Evolutionary conservation across 306 rosid species (phyloP).

Genomic region (Acacia melanoxylon): DNA sequence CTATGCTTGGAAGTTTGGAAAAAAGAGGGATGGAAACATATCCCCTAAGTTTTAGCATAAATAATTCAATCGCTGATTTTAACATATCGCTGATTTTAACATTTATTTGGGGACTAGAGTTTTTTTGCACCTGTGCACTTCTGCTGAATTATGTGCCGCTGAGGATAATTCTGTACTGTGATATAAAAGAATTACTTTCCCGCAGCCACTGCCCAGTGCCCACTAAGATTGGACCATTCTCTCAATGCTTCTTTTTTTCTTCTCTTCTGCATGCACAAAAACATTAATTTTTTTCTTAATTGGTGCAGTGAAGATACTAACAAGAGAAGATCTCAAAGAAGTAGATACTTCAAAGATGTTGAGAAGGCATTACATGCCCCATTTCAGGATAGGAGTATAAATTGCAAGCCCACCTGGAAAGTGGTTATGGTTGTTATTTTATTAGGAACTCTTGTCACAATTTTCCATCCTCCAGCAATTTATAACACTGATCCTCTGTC

Average conservation of each 20-base stretch:
- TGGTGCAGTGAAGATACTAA: conserved; percentile 70
- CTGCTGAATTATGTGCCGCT: neutral
- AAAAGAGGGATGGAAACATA: neutral
- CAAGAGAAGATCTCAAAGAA: conserved; percentile 71
- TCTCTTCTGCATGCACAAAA: conserved; percentile 7
- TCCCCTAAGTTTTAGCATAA: too few relatives aligned
- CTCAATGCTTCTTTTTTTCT: conserved; percentile 4
- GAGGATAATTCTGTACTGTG: neutral
- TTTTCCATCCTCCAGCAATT: conserved; percentile 23
- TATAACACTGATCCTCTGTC: conserved; percentile 15
- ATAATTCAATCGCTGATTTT: neutral
- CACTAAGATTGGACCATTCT: conserved; percentile 3
- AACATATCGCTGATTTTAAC: neutral
- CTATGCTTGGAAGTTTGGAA: neutral
- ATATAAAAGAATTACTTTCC: neutral
- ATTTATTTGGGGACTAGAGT: neutral
- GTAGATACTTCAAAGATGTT: conserved; percentile 64
- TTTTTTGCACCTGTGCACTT: neutral
- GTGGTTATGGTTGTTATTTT: conserved; percentile 14
- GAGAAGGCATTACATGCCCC: conserved; percentile 41
- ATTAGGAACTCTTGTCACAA: conserved; percentile 15
- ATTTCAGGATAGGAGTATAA: conserved; percentile 24
- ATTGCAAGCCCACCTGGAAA: conserved; percentile 15
- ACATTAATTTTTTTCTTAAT: conserved; percentile 6
- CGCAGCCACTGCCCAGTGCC: neutral